phyloP scores from a whole-genome alignment of 2,329 filamentous ascomycete species.

The Laburnicola sp. region DNA sequence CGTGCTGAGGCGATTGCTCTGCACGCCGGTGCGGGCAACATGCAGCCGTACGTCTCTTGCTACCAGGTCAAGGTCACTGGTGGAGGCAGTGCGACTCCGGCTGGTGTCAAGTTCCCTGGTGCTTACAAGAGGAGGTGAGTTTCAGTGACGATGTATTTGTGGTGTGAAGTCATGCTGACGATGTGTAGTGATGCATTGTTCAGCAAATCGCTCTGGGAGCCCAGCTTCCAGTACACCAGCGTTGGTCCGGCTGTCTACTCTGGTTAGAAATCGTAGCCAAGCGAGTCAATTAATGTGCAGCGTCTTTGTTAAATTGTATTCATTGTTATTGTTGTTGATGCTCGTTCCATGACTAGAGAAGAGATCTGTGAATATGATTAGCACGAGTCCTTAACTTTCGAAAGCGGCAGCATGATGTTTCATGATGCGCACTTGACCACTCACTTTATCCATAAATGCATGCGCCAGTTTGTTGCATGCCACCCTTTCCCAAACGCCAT shows the following conservation, averaged over 20 bases:
- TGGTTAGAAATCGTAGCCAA: slow-evolving; percentile 23
- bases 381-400: background rate
- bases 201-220: slow-evolving; percentile 39
- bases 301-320: background rate
- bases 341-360: slow-evolving; percentile 3
- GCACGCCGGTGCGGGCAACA: slow-evolving; percentile 47
- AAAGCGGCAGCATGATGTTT: background rate
- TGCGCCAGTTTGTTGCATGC: background rate
- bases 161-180: slow-evolving; percentile 6
- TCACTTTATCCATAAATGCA: background rate
- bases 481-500: background rate
- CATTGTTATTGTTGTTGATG: slow-evolving; percentile 2
- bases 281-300: background rate
- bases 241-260: slow-evolving; percentile 39
- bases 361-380: slow-evolving; percentile 3
- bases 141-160: too few relatives aligned
- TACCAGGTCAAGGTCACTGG: slow-evolving; percentile 46
- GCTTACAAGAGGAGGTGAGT: slow-evolving; percentile 36
- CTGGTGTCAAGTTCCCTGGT: slow-evolving; percentile 41
- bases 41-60: slow-evolving; percentile 52
- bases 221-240: slow-evolving; percentile 40
- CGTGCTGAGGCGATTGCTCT: slow-evolving; percentile 46
- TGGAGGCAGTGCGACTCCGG: slow-evolving; percentile 37
- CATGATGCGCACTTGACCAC: background rate
- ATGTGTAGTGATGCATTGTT: slow-evolving; percentile 34